Evolutionary conservation across 306 rosid species (phyloP).

Genomic region (Begonia loranthoides): DNA sequence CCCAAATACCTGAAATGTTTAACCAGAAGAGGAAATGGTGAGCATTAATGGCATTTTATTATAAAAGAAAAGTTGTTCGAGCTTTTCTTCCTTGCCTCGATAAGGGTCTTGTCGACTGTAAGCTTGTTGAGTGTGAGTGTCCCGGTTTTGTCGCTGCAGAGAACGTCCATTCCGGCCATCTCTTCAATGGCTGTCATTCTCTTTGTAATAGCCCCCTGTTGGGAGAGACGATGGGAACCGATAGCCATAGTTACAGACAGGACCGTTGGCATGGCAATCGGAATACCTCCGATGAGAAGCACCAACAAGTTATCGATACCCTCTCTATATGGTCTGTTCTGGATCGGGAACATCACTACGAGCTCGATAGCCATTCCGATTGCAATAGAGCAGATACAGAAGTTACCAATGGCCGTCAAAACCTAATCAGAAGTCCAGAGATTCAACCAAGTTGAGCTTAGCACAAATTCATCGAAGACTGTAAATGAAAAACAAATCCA

Average conservation of each 20-base stretch:
- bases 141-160: slow-evolving; percentile 1
- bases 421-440: not conserved
- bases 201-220: slow-evolving; percentile 62
- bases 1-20: not conserved
- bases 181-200: slow-evolving; percentile 70
- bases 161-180: slow-evolving; percentile 11
- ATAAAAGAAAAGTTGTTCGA: no score
- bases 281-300: slow-evolving; percentile 1
- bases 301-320: slow-evolving; percentile 43
- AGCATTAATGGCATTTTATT: no score
- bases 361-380: slow-evolving; percentile 46
- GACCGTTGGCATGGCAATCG: not conserved
- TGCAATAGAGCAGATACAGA: slow-evolving; percentile 18
- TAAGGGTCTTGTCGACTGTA: slow-evolving; percentile 31
- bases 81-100: slow-evolving; percentile 8
- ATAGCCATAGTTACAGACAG: slow-evolving; percentile 56
- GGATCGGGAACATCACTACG: slow-evolving; percentile 42
- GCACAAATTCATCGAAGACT: not conserved
- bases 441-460: not conserved
- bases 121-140: not conserved
- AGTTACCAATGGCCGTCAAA: slow-evolving; percentile 45
- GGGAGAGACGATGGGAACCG: slow-evolving; percentile 42
- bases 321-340: slow-evolving; percentile 36
- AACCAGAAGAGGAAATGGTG: no score
- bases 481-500: no score